Conservation (phyloP, 441 rosid genomes). For the Adansonia rubrostipa region DNA sequence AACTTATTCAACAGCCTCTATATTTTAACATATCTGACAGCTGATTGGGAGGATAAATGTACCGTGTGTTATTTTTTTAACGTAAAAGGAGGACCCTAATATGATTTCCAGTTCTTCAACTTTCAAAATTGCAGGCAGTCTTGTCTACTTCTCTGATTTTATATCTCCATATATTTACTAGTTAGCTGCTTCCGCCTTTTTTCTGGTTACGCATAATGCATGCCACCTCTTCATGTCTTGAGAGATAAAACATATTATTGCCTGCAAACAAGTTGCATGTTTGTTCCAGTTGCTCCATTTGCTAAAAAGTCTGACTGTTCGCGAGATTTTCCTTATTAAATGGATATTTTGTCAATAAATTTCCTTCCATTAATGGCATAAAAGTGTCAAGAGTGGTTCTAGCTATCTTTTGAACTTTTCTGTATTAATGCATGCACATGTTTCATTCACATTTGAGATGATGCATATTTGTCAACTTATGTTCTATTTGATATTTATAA, state of each 20-base stretch:
- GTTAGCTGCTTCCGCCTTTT: too few relatives aligned
- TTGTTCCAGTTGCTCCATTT: not conserved
- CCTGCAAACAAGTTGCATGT: not conserved
- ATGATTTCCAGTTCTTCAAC: not conserved
- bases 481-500: too few relatives aligned
- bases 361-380: not conserved
- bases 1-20: not conserved
- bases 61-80: not conserved
- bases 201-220: not conserved
- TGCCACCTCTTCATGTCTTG: not conserved
- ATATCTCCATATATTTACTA: not conserved
- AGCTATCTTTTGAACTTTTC: not conserved
- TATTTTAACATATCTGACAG: not conserved
- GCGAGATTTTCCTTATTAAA: not conserved
- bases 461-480: not conserved
- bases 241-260: not conserved
- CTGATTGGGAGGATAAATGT: conserved; percentile 1
- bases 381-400: not conserved
- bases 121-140: not conserved
- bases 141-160: not conserved
- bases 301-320: not conserved
- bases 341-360: not conserved
- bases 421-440: not conserved
- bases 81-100: not conserved
- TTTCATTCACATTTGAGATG: not conserved